Evolutionary conservation across 169 alveolate genomes (phyloP).

Genomic region (Cryptosporidium canis): DNA sequence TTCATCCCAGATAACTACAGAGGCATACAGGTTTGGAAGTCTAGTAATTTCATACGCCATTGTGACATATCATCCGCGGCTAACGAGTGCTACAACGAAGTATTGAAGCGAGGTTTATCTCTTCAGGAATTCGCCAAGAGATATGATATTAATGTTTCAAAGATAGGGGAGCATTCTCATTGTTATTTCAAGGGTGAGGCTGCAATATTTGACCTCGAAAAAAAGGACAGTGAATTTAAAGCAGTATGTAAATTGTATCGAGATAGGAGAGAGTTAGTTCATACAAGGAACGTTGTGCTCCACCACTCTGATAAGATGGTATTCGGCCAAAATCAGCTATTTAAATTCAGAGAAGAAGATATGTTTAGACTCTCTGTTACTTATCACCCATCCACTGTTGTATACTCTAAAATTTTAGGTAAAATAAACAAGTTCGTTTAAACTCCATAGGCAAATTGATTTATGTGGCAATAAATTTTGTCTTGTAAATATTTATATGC

Average conservation of each 20-base stretch:
- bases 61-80: background rate
- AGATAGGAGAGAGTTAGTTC: background rate
- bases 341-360: background rate
- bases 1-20: constrained; percentile 61
- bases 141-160: background rate
- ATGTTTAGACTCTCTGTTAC: background rate
- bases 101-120: background rate
- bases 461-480: background rate
- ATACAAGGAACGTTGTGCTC: background rate
- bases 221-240: background rate
- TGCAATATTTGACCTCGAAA: background rate
- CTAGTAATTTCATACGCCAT: constrained; percentile 44
- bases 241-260: too few species aligned
- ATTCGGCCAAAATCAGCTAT: background rate
- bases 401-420: background rate
- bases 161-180: background rate
- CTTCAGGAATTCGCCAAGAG: constrained; percentile 7
- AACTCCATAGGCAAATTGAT: too few species aligned
- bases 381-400: constrained; percentile 11
- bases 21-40: constrained; percentile 57
- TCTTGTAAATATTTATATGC: background rate
- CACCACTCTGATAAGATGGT: background rate
- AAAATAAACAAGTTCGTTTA: background rate
- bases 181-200: background rate
- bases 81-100: background rate